phyloP scores from a whole-genome alignment of 2,329 filamentous ascomycete species.

The Colletotrichum australisinense region DNA sequence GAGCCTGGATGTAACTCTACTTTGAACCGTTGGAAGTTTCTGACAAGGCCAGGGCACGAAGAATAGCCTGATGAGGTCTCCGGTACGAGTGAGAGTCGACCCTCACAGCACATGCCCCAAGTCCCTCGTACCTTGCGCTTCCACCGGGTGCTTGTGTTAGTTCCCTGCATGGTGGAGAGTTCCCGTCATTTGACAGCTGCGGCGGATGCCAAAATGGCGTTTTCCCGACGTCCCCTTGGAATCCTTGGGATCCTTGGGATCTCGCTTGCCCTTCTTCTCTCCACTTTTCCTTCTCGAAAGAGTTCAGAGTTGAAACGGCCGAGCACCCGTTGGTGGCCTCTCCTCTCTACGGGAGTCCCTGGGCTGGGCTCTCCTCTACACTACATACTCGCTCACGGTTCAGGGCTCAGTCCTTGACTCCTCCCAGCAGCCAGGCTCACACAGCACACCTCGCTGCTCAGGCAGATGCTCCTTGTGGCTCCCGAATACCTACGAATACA shows the following conservation, averaged over 20 bases:
- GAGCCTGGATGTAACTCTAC: not conserved
- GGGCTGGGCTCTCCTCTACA: not conserved
- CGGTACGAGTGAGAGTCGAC: not conserved
- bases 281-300: constrained; percentile 32
- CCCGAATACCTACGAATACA: not conserved
- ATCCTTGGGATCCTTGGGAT: constrained; percentile 1
- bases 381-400: not conserved
- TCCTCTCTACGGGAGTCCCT: not conserved
- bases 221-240: constrained; percentile 20
- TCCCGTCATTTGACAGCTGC: constrained; percentile 36
- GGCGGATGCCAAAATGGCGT: constrained; percentile 31
- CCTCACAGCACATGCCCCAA: not conserved
- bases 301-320: constrained; percentile 24
- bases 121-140: not conserved
- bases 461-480: not conserved
- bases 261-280: constrained; percentile 11
- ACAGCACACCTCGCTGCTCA: not conserved
- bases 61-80: not conserved
- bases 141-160: not conserved
- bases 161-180: constrained; percentile 28
- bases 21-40: not conserved
- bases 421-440: no score
- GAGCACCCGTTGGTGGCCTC: constrained; percentile 15
- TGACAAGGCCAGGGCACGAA: no score
- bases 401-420: no score